phyloP scores from a whole-genome alignment of 495 filamentous ascomycete species.

The Baudoinia panamericana region DNA sequence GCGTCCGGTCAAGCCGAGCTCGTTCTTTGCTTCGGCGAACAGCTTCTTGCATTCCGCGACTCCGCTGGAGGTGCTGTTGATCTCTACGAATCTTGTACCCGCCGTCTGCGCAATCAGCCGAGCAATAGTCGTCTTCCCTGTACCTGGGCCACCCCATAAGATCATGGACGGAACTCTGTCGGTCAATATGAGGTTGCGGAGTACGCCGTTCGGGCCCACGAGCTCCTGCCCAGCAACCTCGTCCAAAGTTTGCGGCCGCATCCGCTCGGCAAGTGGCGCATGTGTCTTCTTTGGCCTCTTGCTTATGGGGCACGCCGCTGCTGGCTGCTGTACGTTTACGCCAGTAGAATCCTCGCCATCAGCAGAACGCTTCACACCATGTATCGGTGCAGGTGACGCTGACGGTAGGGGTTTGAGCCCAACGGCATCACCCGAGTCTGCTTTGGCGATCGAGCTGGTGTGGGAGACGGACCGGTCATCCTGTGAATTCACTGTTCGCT shows the following conservation, averaged over 20 bases:
- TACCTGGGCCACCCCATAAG: conserved; percentile 82
- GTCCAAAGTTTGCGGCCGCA: conserved; percentile 74
- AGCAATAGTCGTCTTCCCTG: conserved; percentile 94
- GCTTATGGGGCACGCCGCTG: conserved; percentile 31
- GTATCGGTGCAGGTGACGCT: conserved; percentile 7
- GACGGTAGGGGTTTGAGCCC: background rate
- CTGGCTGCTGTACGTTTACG: background rate
- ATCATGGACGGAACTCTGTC: conserved; percentile 89
- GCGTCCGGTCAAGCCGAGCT: conserved; percentile 66
- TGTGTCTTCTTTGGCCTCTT: conserved; percentile 41
- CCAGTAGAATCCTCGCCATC: conserved; percentile 18
- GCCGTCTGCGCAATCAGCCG: conserved; percentile 76
- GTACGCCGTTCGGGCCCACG: conserved; percentile 68
- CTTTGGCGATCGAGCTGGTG: conserved; percentile 5
- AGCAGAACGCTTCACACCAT: conserved; percentile 30
- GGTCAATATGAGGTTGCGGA: conserved; percentile 80
- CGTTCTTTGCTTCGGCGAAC: conserved; percentile 71
- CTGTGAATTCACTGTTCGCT: conserved; percentile 26
- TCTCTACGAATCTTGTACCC: conserved; percentile 80
- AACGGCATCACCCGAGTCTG: conserved; percentile 1
- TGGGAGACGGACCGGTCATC: conserved; percentile 4
- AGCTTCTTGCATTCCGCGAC: conserved; percentile 95
- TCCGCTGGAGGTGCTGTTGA: conserved; percentile 82
- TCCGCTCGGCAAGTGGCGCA: conserved; percentile 78
- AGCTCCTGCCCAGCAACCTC: conserved; percentile 87